A percentile compares a stretch with the other conserved stretches of the same genome.
These are phyloP conservation scores for Puya raimondii DNA, from an alignment of 176 grass and related monocot genomes.

Conservation along the genomic window DNA sequence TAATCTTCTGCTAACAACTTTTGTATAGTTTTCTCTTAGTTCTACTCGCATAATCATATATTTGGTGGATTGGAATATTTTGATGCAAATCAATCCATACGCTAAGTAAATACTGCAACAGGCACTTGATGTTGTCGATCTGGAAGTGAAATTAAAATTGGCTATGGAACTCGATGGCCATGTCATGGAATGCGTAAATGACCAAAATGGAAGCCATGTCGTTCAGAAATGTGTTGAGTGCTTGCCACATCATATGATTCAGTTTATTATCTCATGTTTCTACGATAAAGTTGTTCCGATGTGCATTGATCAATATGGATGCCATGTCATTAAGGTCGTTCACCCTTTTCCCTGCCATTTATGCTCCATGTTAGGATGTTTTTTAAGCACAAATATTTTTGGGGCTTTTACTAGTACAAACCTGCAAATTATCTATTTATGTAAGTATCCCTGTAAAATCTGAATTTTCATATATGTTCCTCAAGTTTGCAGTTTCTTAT, in stretches of 20 bases:
- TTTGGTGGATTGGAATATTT: neutral
- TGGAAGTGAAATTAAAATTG: slow-evolving; percentile 32
- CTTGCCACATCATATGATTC: slow-evolving; percentile 29
- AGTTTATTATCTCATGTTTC: slow-evolving; percentile 30
- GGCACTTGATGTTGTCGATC: slow-evolving; percentile 36
- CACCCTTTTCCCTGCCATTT: neutral
- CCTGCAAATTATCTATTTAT: too few species aligned
- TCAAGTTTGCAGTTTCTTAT: too few species aligned
- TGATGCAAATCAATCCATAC: neutral
- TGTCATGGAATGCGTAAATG: slow-evolving; percentile 29
- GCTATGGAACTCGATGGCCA: slow-evolving; percentile 35
- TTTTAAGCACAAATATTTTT: too few species aligned
- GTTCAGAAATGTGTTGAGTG: slow-evolving; percentile 51
- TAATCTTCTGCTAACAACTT: neutral
- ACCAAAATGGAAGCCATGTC: slow-evolving; percentile 44
- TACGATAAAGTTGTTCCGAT: slow-evolving; percentile 11
- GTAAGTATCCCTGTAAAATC: too few species aligned
- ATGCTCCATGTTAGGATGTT: neutral
- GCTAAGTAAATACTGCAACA: slow-evolving; percentile 1
- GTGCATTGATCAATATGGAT: slow-evolving; percentile 33
- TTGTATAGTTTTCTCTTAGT: neutral
- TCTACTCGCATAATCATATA: neutral
- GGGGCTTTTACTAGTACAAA: too few species aligned
- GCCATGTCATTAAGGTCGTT: slow-evolving; percentile 49
- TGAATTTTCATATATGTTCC: too few species aligned